Conservation (phyloP, 1,284 basidiomycete genomes). For the Marasmius sp. region DNA sequence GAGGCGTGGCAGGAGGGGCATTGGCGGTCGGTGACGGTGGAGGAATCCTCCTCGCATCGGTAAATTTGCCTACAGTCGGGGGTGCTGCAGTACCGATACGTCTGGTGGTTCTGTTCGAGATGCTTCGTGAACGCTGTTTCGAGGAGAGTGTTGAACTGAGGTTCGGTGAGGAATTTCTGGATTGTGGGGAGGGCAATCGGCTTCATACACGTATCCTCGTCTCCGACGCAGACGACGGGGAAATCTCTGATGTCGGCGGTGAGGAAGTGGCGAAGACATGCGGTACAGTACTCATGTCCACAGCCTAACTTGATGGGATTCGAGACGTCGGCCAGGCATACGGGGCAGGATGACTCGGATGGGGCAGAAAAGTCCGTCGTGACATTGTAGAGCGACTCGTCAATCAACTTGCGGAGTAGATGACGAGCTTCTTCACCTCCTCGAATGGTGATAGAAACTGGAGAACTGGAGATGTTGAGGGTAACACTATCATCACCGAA, state of each 20-base stretch:
- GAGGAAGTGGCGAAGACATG: constrained; percentile 51
- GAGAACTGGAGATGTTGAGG: constrained; percentile 33
- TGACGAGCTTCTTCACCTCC: constrained; percentile 52
- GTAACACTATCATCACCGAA: constrained; percentile 50
- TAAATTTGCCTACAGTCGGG: constrained; percentile 60
- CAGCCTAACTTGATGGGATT: constrained; percentile 47
- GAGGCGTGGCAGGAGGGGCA: constrained; percentile 52
- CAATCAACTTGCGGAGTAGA: constrained; percentile 39
- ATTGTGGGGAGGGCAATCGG: constrained; percentile 53
- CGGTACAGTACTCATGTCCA: constrained; percentile 52
- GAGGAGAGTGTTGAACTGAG: constrained; percentile 45
- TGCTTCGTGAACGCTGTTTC: constrained; percentile 45
- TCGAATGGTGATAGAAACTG: constrained; percentile 39
- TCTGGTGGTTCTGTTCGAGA: constrained; percentile 42
- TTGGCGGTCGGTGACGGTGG: constrained; percentile 29
- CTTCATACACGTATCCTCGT: constrained; percentile 43
- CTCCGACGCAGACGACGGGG: constrained; percentile 52
- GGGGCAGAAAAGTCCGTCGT: constrained; percentile 10
- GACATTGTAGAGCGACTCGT: constrained; percentile 32
- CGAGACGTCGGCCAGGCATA: constrained; percentile 48
- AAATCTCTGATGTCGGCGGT: constrained; percentile 41
- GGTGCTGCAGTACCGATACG: constrained; percentile 54
- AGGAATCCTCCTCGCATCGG: constrained; percentile 27
- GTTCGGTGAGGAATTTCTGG: constrained; percentile 41
- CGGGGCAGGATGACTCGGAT: constrained; percentile 39